phyloP scores from a whole-genome alignment of 208 protist genomes.

The Kentomonas sorsogonicus region DNA sequence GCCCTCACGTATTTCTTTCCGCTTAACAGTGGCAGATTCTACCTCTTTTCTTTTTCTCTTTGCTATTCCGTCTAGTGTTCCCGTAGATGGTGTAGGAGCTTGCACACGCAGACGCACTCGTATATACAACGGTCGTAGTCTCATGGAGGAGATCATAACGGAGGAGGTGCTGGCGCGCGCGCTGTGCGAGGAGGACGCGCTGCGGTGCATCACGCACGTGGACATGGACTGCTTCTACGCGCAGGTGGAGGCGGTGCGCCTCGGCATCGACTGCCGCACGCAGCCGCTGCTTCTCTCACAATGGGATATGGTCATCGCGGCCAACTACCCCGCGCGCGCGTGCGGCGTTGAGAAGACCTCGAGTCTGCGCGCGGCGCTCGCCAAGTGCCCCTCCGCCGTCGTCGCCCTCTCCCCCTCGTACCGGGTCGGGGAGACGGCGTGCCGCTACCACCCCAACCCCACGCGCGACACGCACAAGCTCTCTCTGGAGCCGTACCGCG shows the following conservation, averaged over 20 bases:
- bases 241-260: conserved; percentile 81
- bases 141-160: no score
- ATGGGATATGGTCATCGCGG: conserved; percentile 80
- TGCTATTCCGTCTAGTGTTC: no score
- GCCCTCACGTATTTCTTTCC: no score
- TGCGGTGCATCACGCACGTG: conserved; percentile 80
- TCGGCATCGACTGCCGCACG: conserved; percentile 68
- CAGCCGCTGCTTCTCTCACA: conserved; percentile 61
- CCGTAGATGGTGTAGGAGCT: no score
- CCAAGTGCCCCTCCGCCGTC: conserved; percentile 45
- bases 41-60: no score
- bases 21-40: no score
- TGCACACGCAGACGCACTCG: no score
- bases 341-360: conserved; percentile 60
- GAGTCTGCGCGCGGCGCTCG: conserved; percentile 30
- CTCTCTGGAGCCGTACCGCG: conserved; percentile 78
- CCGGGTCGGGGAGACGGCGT: conserved; percentile 38
- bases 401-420: conserved; percentile 47
- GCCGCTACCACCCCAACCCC: conserved; percentile 39
- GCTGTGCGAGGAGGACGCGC: no score
- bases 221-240: conserved; percentile 94
- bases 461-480: conserved; percentile 65
- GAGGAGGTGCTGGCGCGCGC: no score
- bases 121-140: no score
- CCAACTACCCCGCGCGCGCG: conserved; percentile 82